A percentile compares a stretch with the other conserved stretches of the same genome.
Conservation (phyloP, 768 basidiomycete species). For the Piloderma croceum region DNA sequence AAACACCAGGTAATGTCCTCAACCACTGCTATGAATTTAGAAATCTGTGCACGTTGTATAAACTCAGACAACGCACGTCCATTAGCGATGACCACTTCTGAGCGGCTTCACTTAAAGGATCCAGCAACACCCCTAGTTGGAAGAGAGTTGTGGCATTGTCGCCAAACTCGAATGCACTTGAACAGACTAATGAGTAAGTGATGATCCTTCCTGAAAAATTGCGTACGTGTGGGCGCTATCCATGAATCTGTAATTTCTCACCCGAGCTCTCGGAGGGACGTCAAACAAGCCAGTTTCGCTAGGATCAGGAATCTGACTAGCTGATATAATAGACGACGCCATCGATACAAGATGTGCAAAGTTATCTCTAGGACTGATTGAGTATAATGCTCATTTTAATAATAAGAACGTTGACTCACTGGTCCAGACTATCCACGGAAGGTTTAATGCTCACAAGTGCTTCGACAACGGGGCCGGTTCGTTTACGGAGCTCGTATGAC, state of each 20-base stretch:
- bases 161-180: slow-evolving; percentile 66
- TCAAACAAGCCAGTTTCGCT: slow-evolving; percentile 72
- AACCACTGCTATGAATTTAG: slow-evolving; percentile 45
- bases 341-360: slow-evolving; percentile 58
- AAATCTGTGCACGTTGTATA: not conserved
- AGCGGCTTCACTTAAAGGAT: slow-evolving; percentile 79
- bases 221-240: slow-evolving; percentile 62
- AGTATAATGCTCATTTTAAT: no score
- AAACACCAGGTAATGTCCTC: slow-evolving; percentile 54
- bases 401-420: slow-evolving; percentile 29
- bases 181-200: not conserved
- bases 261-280: slow-evolving; percentile 52
- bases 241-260: slow-evolving; percentile 54
- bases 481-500: slow-evolving; percentile 66
- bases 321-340: slow-evolving; percentile 66
- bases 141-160: slow-evolving; percentile 61
- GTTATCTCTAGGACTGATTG: slow-evolving; percentile 35
- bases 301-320: slow-evolving; percentile 66
- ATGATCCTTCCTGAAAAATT: not conserved
- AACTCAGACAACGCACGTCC: slow-evolving; percentile 40
- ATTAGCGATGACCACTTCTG: slow-evolving; percentile 84
- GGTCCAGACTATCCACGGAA: slow-evolving; percentile 31
- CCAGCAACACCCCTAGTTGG: slow-evolving; percentile 67
- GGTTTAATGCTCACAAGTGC: slow-evolving; percentile 54
- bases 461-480: slow-evolving; percentile 61